phyloP scores from a whole-genome alignment of 2,329 filamentous ascomycete species.

The Fusarium luffae region DNA sequence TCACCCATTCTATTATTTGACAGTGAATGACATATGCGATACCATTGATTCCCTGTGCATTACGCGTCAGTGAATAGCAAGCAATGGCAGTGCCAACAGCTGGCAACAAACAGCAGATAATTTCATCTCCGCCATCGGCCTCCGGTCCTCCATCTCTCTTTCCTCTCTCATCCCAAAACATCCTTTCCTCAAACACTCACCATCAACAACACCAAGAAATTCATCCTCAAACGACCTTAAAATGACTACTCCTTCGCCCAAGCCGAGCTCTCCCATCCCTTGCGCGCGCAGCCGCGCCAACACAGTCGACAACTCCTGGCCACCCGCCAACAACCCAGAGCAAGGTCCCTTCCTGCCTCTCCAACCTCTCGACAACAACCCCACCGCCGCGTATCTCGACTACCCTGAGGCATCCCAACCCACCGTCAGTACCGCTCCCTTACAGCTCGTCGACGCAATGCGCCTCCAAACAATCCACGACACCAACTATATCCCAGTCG shows the following conservation, averaged over 20 bases:
- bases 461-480: slow-evolving; percentile 12
- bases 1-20: no score
- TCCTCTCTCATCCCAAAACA: not conserved
- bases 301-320: not conserved
- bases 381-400: not conserved
- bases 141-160: not conserved
- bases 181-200: no score
- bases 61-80: not conserved
- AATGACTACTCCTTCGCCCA: not conserved
- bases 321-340: not conserved
- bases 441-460: slow-evolving; percentile 18
- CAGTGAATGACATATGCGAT: not conserved
- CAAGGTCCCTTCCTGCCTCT: not conserved
- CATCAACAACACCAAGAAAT: not conserved
- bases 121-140: not conserved
- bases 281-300: not conserved
- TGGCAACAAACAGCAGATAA: not conserved
- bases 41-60: not conserved
- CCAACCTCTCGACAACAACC: accelerated
- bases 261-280: not conserved
- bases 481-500: not conserved
- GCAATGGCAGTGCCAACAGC: not conserved
- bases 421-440: not conserved
- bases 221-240: not conserved
- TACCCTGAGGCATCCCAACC: not conserved